These are phyloP conservation scores for Cyberlindnera japonica DNA, from an alignment of 805 yeast species.

Conservation along the genomic window DNA sequence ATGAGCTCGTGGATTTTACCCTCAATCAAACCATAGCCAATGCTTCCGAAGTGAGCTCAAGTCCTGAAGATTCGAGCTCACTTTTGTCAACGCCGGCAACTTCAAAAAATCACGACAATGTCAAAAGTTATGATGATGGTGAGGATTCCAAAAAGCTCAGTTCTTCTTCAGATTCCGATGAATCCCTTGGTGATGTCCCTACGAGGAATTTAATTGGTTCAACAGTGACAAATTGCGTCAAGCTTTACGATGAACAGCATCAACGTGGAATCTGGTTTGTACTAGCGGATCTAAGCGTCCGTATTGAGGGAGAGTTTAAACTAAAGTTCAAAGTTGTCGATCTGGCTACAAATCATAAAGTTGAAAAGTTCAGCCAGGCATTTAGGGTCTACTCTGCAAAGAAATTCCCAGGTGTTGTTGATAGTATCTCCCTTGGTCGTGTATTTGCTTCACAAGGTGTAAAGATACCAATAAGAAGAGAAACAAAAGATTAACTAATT, in stretches of 20 bases:
- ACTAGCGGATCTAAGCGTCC: conserved; percentile 38
- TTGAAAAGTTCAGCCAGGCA: conserved; percentile 28
- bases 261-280: conserved; percentile 40
- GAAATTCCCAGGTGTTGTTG: conserved; percentile 43
- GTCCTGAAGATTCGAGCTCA: neutral
- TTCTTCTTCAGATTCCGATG: conserved; percentile 14
- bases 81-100: too few relatives aligned
- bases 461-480: conserved; percentile 39
- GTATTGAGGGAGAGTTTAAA: conserved; percentile 41
- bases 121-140: neutral
- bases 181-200: conserved; percentile 25
- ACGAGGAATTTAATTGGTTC: conserved; percentile 39
- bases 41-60: neutral
- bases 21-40: conserved; percentile 19
- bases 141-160: conserved; percentile 1
- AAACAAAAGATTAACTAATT: conserved; percentile 13
- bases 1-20: conserved; percentile 25
- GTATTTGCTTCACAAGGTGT: conserved; percentile 42
- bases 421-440: conserved; percentile 36
- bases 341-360: conserved; percentile 20
- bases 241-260: conserved; percentile 34
- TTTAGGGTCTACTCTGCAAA: conserved; percentile 41
- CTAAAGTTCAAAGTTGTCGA: conserved; percentile 36
- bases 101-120: too few relatives aligned
- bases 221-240: conserved; percentile 36